Percentiles rank a stretch among this genome's conserved stretches.
Evolutionary conservation across 1,139 yeast species (phyloP).

Genomic region (Hanseniaspora sp.): DNA sequence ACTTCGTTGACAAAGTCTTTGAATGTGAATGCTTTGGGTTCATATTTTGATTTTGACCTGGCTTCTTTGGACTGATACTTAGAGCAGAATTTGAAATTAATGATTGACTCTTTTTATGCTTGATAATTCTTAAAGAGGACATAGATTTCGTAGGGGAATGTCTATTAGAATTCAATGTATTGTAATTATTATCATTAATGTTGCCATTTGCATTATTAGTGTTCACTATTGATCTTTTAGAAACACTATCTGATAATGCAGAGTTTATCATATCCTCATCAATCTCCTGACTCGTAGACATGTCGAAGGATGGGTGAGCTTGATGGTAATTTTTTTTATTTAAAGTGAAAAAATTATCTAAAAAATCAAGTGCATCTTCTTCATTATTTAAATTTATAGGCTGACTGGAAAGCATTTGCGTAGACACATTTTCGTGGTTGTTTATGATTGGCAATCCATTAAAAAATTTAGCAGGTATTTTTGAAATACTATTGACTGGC

Average conservation of each 20-base stretch:
- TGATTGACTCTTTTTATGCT: slow-evolving; percentile 1
- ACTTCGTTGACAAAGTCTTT: not conserved
- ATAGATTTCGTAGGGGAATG: slow-evolving; percentile 25
- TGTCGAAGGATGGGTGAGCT: slow-evolving; percentile 26
- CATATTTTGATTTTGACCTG: not conserved
- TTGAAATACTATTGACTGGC: not conserved
- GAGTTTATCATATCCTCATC: slow-evolving; percentile 23
- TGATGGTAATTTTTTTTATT: slow-evolving; percentile 17
- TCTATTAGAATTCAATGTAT: slow-evolving; percentile 23
- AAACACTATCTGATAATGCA: slow-evolving; percentile 24
- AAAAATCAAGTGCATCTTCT: slow-evolving; percentile 7
- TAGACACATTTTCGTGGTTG: not conserved
- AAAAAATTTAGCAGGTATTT: slow-evolving; percentile 1
- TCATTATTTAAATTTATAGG: not conserved
- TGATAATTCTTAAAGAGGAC: slow-evolving; percentile 14
- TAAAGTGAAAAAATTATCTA: slow-evolving; percentile 9
- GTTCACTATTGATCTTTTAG: slow-evolving; percentile 9
- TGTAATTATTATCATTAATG: slow-evolving; percentile 18
- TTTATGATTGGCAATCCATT: not conserved
- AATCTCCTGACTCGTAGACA: slow-evolving; percentile 24
- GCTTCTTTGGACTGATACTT: slow-evolving; percentile 2
- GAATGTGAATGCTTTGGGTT: not conserved
- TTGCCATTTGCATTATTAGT: not conserved
- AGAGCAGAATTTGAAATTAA: not conserved
- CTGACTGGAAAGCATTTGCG: not conserved